Percentiles rank a stretch among this genome's conserved stretches.
Conservation (phyloP, 2,329 filamentous ascomycete genomes). For the Calonectria honghensis region DNA sequence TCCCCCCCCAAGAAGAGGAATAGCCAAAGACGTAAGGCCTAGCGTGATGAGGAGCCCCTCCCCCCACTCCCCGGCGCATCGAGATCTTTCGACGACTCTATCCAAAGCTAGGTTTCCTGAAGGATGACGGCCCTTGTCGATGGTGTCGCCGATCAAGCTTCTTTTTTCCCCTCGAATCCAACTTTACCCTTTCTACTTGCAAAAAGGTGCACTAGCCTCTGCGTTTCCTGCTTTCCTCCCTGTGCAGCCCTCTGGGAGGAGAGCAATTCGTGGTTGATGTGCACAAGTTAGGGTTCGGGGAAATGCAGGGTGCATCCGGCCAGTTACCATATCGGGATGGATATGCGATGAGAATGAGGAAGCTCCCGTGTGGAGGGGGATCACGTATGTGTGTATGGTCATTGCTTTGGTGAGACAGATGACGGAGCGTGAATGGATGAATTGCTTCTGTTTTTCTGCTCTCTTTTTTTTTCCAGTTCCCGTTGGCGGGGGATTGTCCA, state of each 20-base stretch:
- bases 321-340: slow-evolving; percentile 10
- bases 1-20: background rate
- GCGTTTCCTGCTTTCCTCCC: too few relatives aligned
- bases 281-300: slow-evolving; percentile 14
- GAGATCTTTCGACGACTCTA: slow-evolving; percentile 26
- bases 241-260: background rate
- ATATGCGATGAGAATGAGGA: background rate
- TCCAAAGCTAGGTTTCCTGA: slow-evolving; percentile 6
- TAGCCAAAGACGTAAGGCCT: background rate
- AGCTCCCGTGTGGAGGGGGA: slow-evolving; percentile 1
- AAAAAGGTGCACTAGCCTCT: background rate
- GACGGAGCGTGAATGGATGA: slow-evolving; percentile 14
- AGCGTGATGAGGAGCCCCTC: slow-evolving; percentile 15
- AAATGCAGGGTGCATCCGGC: slow-evolving; percentile 18
- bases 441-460: background rate
- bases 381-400: background rate
- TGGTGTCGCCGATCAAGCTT: slow-evolving; percentile 2
- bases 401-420: slow-evolving; percentile 21
- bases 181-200: background rate
- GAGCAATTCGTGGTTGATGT: background rate
- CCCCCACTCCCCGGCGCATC: slow-evolving; percentile 13
- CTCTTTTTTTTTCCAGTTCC: background rate
- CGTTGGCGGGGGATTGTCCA: slow-evolving; percentile 25
- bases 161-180: background rate
- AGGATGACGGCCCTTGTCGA: slow-evolving; percentile 11